Evolutionary conservation across 805 yeast species (phyloP).

Genomic region (Pichia nanzhaoensis): DNA sequence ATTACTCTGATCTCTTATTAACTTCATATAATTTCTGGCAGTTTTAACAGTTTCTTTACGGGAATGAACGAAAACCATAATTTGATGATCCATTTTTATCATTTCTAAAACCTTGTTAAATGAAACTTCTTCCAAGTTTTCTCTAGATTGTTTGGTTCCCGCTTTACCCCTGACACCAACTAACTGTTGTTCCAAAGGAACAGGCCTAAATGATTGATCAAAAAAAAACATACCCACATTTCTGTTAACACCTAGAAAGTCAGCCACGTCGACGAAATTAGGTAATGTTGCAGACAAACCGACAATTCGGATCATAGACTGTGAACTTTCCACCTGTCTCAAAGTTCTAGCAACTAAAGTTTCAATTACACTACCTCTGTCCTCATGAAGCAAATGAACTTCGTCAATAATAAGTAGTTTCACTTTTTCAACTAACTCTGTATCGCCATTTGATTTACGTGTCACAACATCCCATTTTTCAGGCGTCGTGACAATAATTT

Average conservation of each 20-base stretch:
- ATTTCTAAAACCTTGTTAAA: constrained; percentile 70
- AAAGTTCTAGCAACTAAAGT: constrained; percentile 91
- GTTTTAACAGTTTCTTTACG: constrained; percentile 88
- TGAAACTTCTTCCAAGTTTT: constrained; percentile 65
- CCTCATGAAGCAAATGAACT: constrained; percentile 94
- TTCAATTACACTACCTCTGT: constrained; percentile 95
- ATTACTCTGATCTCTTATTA: constrained; percentile 61
- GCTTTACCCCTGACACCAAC: constrained; percentile 84
- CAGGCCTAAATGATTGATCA: constrained; percentile 89
- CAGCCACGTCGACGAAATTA: constrained; percentile 88
- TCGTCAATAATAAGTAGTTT: constrained; percentile 88
- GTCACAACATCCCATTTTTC: constrained; percentile 98
- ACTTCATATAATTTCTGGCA: constrained; percentile 60
- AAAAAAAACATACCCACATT: constrained; percentile 90
- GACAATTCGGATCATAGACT: constrained; percentile 86
- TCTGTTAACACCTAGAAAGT: constrained; percentile 85
- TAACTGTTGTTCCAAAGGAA: constrained; percentile 83
- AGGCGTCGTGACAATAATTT: constrained; percentile 88
- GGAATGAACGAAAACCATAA: constrained; percentile 95
- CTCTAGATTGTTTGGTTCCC: constrained; percentile 64
- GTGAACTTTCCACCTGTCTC: constrained; percentile 91
- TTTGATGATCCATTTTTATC: constrained; percentile 69
- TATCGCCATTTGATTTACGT: constrained; percentile 84
- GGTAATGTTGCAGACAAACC: constrained; percentile 95
- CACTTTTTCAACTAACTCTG: constrained; percentile 76